phyloP scores from a whole-genome alignment of 306 rosid genomes.

The Erythrophleum fordii region DNA sequence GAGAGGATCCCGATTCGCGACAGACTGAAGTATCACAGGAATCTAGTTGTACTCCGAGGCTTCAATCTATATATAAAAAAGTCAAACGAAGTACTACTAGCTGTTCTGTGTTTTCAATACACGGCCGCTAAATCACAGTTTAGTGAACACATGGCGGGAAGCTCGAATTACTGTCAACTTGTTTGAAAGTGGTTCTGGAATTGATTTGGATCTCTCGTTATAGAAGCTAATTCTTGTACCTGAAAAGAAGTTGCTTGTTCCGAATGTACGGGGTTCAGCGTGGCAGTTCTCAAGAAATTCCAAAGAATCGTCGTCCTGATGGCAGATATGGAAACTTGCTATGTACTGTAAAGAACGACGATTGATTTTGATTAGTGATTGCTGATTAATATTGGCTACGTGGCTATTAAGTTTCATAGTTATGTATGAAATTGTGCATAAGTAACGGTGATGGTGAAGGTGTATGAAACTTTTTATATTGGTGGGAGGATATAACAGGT shows the following conservation, averaged over 20 bases:
- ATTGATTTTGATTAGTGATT: not conserved
- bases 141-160: slow-evolving; percentile 4
- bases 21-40: too few relatives aligned
- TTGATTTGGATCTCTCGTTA: slow-evolving; percentile 18
- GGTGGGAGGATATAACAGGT: too few relatives aligned
- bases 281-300: not conserved
- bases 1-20: too few relatives aligned
- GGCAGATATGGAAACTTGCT: slow-evolving; percentile 3
- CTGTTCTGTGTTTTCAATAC: too few relatives aligned
- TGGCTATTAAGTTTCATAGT: not conserved
- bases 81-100: too few relatives aligned
- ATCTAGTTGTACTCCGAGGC: too few relatives aligned
- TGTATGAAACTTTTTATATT: too few relatives aligned
- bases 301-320: slow-evolving; percentile 12
- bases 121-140: too few relatives aligned
- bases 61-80: too few relatives aligned
- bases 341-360: not conserved
- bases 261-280: not conserved
- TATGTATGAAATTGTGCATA: not conserved
- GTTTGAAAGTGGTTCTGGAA: too few relatives aligned
- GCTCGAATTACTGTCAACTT: not conserved
- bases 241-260: slow-evolving; percentile 33
- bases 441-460: too few relatives aligned
- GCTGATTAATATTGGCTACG: not conserved
- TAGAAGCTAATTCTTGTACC: slow-evolving; percentile 40